Evolutionary conservation across 2,329 filamentous ascomycete genomes (phyloP).

Genomic region (Nothophaeocryptopus gaeumannii): DNA sequence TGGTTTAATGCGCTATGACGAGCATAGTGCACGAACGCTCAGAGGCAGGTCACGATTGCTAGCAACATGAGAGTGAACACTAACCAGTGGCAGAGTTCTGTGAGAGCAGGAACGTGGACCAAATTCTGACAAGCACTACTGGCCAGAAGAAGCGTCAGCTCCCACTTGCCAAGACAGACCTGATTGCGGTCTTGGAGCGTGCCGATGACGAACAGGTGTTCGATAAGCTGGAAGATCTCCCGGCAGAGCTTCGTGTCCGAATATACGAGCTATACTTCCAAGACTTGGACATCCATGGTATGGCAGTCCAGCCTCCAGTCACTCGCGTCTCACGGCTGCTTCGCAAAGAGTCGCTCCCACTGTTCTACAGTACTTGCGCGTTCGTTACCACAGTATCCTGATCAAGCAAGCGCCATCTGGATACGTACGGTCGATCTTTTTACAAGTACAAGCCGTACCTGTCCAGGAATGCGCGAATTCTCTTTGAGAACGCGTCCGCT

Average conservation of each 20-base stretch:
- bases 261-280: constrained; percentile 1
- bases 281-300: not conserved
- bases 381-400: not conserved
- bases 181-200: not conserved
- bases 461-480: not conserved
- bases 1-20: too few species aligned
- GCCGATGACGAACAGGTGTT: not conserved
- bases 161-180: not conserved
- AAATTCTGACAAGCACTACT: too few species aligned
- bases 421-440: too few species aligned
- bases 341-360: not conserved
- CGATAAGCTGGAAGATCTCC: not conserved
- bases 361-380: not conserved
- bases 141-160: too few species aligned
- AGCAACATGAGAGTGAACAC: too few species aligned
- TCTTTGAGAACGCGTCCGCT: not conserved
- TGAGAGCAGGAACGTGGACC: too few species aligned
- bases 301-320: not conserved
- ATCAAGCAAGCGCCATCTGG: too few species aligned
- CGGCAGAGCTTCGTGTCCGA: not conserved
- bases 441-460: too few species aligned
- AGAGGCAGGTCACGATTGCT: too few species aligned
- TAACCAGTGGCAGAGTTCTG: too few species aligned
- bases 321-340: not conserved
- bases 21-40: too few species aligned